These are phyloP conservation scores for Hymenochaete sp. DNA, from an alignment of 1,284 basidiomycete species.

Conservation along the genomic window DNA sequence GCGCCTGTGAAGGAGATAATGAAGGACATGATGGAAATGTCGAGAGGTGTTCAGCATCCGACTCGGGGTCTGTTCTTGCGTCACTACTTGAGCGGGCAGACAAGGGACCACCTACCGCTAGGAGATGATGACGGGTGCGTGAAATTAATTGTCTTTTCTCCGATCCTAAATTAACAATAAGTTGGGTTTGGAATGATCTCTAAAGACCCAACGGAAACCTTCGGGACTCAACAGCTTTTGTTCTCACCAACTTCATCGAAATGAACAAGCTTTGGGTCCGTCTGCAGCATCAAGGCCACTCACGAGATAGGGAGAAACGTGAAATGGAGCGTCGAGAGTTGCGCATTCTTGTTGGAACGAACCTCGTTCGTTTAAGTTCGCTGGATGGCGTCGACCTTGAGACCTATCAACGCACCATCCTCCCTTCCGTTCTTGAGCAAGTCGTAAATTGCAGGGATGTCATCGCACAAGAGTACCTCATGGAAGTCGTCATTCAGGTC, in stretches of 20 bases:
- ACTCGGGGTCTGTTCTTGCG: slow-evolving; percentile 87
- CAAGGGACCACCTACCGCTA: slow-evolving; percentile 87
- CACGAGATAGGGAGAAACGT: slow-evolving; percentile 88
- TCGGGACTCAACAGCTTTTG: slow-evolving; percentile 88
- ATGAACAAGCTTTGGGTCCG: slow-evolving; percentile 99
- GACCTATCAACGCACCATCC: slow-evolving; percentile 76
- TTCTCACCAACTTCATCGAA: slow-evolving; percentile 94
- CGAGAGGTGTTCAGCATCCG: slow-evolving; percentile 87
- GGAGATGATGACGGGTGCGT: slow-evolving; percentile 74
- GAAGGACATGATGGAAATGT: slow-evolving; percentile 99
- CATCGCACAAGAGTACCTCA: slow-evolving; percentile 94
- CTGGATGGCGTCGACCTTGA: slow-evolving; percentile 90
- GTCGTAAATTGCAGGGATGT: slow-evolving; percentile 95
- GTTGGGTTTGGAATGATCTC: slow-evolving; percentile 4
- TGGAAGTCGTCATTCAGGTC: slow-evolving; percentile 98
- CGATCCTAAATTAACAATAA: background rate
- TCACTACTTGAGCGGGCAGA: slow-evolving; percentile 93
- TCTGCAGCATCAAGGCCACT: slow-evolving; percentile 91
- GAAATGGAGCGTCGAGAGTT: slow-evolving; percentile 90
- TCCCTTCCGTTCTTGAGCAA: slow-evolving; percentile 88
- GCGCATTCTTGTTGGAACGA: slow-evolving; percentile 91
- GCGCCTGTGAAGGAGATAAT: slow-evolving; percentile 96
- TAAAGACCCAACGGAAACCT: slow-evolving; percentile 76
- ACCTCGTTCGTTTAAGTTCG: slow-evolving; percentile 87
- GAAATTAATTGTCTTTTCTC: slow-evolving; percentile 1